Percentiles rank a stretch among this genome's conserved stretches.
phyloP scores from a whole-genome alignment of 2,329 filamentous ascomycete species.

The Graphiopsis chlorocephala region DNA sequence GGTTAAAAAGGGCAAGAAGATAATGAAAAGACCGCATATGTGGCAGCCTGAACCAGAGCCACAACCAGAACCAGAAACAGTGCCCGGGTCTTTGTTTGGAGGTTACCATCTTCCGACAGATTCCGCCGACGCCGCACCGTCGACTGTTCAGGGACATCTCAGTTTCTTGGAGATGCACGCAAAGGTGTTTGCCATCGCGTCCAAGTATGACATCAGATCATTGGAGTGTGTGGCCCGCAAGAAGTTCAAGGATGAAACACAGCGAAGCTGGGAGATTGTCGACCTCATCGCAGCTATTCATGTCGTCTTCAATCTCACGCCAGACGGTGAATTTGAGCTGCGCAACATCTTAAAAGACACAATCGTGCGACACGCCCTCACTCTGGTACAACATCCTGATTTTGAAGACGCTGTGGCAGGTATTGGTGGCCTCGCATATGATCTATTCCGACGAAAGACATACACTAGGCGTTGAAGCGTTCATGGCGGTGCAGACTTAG shows the following conservation, averaged over 20 bases:
- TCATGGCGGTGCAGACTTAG: too few species aligned
- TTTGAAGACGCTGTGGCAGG: neutral
- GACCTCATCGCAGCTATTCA: neutral
- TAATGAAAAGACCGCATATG: too few species aligned
- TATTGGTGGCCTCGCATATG: too few species aligned
- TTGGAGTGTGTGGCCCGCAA: neutral
- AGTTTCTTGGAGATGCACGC: neutral
- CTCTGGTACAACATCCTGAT: neutral
- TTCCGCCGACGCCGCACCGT: too few species aligned
- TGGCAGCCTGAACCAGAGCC: too few species aligned
- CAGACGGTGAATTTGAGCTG: neutral
- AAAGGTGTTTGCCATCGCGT: constrained; percentile 1
- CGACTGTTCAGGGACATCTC: too few species aligned
- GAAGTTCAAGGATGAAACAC: neutral
- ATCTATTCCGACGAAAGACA: too few species aligned
- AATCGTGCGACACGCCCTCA: neutral
- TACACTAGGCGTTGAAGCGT: too few species aligned
- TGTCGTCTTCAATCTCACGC: neutral
- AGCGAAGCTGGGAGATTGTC: neutral
- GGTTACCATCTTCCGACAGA: too few species aligned
- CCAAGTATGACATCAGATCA: neutral
- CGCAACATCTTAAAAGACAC: neutral
- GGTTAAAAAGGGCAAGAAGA: too few species aligned
- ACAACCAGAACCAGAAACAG: too few species aligned
- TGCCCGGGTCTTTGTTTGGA: too few species aligned